phyloP scores from a whole-genome alignment of 2,329 filamentous ascomycete species.

The Fusarium succisae region DNA sequence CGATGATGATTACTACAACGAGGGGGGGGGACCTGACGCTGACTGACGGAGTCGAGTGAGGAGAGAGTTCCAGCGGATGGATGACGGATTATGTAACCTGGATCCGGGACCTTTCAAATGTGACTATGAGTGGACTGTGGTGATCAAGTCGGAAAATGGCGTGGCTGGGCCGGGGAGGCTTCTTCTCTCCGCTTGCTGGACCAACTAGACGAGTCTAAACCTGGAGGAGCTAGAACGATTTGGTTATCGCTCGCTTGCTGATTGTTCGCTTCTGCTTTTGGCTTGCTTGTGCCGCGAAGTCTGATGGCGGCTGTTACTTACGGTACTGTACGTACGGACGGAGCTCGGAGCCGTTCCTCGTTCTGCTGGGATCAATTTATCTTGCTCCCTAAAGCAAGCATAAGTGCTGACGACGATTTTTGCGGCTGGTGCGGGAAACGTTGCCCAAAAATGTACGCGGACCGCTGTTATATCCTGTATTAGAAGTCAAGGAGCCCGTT shows the following conservation, averaged over 20 bases:
- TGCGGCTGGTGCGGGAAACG: conserved; percentile 2
- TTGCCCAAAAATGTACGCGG: background rate
- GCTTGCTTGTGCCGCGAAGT: conserved; percentile 3
- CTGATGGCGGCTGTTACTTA: conserved; percentile 7
- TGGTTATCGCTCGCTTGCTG: conserved; percentile 22
- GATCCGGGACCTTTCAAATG: conserved; percentile 29
- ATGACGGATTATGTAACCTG: conserved; percentile 43
- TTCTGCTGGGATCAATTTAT: conserved; percentile 7
- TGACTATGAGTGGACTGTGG: conserved; percentile 14
- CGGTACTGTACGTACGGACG: conserved; percentile 10
- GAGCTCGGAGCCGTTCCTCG: conserved; percentile 19
- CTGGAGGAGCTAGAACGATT: background rate
- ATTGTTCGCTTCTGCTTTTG: conserved; percentile 20
- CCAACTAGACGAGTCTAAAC: conserved; percentile 13
- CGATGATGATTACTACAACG: conserved; percentile 45
- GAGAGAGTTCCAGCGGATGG: conserved; percentile 40
- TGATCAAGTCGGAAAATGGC: conserved; percentile 42
- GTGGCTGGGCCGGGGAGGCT: conserved; percentile 42
- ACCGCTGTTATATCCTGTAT: background rate
- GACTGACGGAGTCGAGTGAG: conserved; percentile 41
- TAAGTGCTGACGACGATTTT: conserved; percentile 12
- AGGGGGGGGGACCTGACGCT: conserved; percentile 38
- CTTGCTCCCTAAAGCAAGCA: conserved; percentile 8
- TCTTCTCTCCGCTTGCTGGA: conserved; percentile 26
- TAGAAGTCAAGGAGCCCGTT: background rate